phyloP scores from a whole-genome alignment of 495 filamentous ascomycete species.

The Xylaria venustula region DNA sequence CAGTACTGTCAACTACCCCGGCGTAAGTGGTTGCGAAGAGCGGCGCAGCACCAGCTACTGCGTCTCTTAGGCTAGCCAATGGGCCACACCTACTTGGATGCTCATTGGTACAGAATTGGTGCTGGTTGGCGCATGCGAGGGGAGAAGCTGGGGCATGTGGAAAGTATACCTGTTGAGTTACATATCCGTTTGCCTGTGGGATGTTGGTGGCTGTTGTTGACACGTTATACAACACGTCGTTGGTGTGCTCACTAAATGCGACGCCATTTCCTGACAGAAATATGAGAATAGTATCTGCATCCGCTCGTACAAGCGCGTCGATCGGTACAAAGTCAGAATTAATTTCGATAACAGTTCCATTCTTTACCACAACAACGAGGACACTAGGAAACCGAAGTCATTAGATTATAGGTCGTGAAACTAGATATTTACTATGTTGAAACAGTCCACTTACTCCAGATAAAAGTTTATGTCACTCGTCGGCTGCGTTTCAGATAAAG shows the following conservation, averaged over 20 bases:
- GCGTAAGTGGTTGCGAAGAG: conserved; percentile 1
- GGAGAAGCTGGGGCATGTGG: not conserved
- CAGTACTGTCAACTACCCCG: not conserved
- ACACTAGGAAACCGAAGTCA: not conserved
- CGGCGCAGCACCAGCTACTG: not conserved
- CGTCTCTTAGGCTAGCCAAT: not conserved
- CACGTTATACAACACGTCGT: not conserved
- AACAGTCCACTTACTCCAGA: not conserved
- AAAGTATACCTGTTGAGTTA: not conserved
- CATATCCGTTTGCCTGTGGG: not conserved
- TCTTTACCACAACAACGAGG: not conserved
- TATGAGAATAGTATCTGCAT: not conserved
- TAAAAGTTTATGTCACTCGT: not conserved
- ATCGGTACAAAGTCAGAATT: not conserved
- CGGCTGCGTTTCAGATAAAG: not conserved
- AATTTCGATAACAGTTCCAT: not conserved
- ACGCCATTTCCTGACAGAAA: conserved; percentile 1
- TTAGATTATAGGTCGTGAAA: not conserved
- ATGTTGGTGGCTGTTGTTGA: not conserved
- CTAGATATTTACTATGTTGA: not conserved
- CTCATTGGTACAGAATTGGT: conserved; percentile 16
- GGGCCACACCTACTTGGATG: not conserved
- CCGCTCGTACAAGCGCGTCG: not conserved
- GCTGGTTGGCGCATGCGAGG: not conserved
- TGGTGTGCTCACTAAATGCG: not conserved